A percentile compares a stretch with the other conserved stretches of the same genome.
phyloP scores from a whole-genome alignment of 208 protist species.

The Crithidia mellificae region DNA sequence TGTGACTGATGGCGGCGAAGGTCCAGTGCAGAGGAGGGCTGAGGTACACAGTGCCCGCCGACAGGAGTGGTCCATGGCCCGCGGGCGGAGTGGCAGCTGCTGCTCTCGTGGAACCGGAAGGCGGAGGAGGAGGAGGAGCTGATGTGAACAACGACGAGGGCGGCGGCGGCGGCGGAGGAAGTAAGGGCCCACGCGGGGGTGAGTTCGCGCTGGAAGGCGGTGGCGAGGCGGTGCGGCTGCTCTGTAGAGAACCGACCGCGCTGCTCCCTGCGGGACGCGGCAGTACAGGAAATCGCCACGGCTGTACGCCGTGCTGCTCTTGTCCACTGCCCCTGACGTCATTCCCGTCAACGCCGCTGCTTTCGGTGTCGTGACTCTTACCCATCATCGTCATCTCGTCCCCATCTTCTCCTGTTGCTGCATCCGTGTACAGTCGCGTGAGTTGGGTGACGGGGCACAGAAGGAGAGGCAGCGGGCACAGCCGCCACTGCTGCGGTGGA shows the following conservation, averaged over 20 bases:
- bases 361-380: no score
- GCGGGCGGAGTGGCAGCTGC: background rate
- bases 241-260: background rate
- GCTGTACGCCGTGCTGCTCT: background rate
- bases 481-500: slow-evolving; percentile 16
- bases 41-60: slow-evolving; percentile 1
- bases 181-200: slow-evolving; percentile 3
- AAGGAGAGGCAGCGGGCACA: slow-evolving; percentile 27
- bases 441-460: slow-evolving; percentile 9
- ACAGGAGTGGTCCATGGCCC: background rate
- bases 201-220: background rate
- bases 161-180: background rate
- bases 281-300: slow-evolving; percentile 9
- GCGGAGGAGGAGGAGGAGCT: no score
- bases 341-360: no score
- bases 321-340: background rate
- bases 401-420: no score
- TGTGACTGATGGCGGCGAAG: background rate
- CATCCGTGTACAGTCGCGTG: background rate
- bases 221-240: slow-evolving; percentile 7
- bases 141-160: no score
- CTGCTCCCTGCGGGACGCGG: background rate
- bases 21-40: slow-evolving; percentile 29
- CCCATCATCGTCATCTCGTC: no score
- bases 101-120: background rate